phyloP scores from a whole-genome alignment of 805 yeast species.

The Candida silvicultrix region DNA sequence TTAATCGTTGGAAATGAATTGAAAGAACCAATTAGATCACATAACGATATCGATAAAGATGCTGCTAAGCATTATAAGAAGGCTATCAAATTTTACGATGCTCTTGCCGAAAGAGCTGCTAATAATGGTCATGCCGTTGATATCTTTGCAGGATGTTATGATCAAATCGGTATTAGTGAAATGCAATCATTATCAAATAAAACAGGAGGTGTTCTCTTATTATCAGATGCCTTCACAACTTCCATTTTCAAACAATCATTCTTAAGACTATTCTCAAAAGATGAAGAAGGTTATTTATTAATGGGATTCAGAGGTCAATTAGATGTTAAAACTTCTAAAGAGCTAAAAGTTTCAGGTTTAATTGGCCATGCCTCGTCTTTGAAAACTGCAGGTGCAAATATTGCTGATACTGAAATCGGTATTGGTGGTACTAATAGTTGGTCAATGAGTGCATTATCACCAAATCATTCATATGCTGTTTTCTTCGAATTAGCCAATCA shows the following conservation, averaged over 20 bases:
- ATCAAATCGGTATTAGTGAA: conserved; percentile 91
- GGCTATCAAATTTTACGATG: conserved; percentile 77
- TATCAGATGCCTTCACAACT: conserved; percentile 91
- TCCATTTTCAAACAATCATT: conserved; percentile 91
- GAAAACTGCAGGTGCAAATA: conserved; percentile 57
- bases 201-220: conserved; percentile 86
- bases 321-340: conserved; percentile 82
- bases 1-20: conserved; percentile 85
- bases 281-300: conserved; percentile 76
- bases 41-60: conserved; percentile 92
- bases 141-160: conserved; percentile 91
- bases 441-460: conserved; percentile 79
- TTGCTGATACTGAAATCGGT: conserved; percentile 91
- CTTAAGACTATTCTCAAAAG: conserved; percentile 80
- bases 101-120: conserved; percentile 65
- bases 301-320: conserved; percentile 89
- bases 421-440: conserved; percentile 89
- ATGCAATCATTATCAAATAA: conserved; percentile 81
- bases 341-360: conserved; percentile 84
- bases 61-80: conserved; percentile 81
- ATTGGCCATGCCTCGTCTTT: conserved; percentile 86
- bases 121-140: conserved; percentile 76
- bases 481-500: conserved; percentile 73
- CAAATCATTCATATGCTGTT: conserved; percentile 82
- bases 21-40: conserved; percentile 96